These are phyloP conservation scores for Tremella fuciformis DNA, from an alignment of 768 basidiomycete species.

Conservation along the genomic window DNA sequence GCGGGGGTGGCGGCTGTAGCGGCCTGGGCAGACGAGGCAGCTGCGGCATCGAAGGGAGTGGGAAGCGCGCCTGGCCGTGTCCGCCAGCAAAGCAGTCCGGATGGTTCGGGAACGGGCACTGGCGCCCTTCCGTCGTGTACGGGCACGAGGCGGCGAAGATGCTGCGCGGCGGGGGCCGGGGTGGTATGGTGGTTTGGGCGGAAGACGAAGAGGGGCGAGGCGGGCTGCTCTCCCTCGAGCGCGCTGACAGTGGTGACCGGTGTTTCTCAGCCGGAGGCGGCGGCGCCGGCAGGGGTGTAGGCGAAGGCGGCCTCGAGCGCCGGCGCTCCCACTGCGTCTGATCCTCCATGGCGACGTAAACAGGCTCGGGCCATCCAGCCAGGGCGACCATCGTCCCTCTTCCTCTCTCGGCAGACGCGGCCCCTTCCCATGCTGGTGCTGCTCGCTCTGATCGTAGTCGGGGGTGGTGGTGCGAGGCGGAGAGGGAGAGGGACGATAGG, in stretches of 20 bases:
- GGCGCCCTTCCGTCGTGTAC: background rate
- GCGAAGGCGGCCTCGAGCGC: slow-evolving; percentile 5
- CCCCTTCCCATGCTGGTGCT: no score
- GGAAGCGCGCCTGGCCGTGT: no score
- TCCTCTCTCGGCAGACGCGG: background rate
- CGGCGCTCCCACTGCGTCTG: background rate
- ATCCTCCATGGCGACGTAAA: slow-evolving; percentile 18
- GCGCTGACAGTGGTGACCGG: no score
- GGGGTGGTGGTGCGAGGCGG: no score
- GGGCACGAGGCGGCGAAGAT: slow-evolving; percentile 3
- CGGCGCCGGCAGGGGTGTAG: background rate
- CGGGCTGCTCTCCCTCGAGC: background rate
- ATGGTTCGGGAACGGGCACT: background rate
- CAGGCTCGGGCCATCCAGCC: slow-evolving; percentile 35
- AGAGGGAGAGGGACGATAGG: no score
- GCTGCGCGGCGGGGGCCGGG: background rate
- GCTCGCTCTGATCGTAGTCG: no score
- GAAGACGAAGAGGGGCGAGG: background rate
- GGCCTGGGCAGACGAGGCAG: no score
- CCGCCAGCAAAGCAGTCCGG: background rate
- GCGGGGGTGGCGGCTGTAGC: no score
- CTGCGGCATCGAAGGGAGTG: no score
- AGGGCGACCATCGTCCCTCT: slow-evolving; percentile 32
- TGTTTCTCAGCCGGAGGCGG: background rate
- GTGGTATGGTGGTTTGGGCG: no score